Conservation (phyloP, 768 basidiomycete species). For the Sporobolomyces pararoseus region DNA sequence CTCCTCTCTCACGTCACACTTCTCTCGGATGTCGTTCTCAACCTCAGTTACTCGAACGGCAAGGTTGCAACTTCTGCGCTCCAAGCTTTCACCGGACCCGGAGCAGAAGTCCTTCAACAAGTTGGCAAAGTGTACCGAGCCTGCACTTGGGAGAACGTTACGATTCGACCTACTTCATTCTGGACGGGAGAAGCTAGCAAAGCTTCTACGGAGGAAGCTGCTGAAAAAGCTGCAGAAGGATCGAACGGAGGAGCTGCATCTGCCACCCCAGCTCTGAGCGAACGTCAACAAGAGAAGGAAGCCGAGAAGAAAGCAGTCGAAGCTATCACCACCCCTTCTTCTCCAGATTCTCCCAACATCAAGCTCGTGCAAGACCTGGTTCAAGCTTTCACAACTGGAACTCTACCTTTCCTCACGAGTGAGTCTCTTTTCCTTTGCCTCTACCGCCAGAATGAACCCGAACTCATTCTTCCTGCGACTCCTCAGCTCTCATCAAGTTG, state of each 20-base stretch:
- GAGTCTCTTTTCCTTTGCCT: not conserved
- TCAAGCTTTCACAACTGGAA: constrained; percentile 66
- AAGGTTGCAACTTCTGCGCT: constrained; percentile 70
- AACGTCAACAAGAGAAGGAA: constrained; percentile 14
- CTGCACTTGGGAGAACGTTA: constrained; percentile 80
- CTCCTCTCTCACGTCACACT: constrained; percentile 75
- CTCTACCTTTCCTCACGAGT: constrained; percentile 83
- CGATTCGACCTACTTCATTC: constrained; percentile 57
- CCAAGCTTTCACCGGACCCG: constrained; percentile 65
- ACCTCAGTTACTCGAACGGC: constrained; percentile 74
- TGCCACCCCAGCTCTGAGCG: not conserved
- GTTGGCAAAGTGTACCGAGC: constrained; percentile 77
- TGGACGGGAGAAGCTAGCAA: constrained; percentile 50
- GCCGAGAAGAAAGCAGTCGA: constrained; percentile 32
- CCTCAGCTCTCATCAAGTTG: constrained; percentile 70
- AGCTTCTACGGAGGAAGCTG: constrained; percentile 52
- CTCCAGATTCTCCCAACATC: constrained; percentile 56
- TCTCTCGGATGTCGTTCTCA: constrained; percentile 81
- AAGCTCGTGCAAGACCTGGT: constrained; percentile 74
- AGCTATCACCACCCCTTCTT: constrained; percentile 26
- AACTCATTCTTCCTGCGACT: not conserved
- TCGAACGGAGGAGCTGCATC: not conserved
- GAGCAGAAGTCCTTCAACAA: constrained; percentile 63
- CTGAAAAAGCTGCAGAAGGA: not conserved
- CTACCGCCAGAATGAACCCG: not conserved